A percentile compares a stretch with the other conserved stretches of the same genome.
Evolutionary conservation across 2,329 filamentous ascomycete species (phyloP).

Genomic region (Clarireedia paspali): DNA sequence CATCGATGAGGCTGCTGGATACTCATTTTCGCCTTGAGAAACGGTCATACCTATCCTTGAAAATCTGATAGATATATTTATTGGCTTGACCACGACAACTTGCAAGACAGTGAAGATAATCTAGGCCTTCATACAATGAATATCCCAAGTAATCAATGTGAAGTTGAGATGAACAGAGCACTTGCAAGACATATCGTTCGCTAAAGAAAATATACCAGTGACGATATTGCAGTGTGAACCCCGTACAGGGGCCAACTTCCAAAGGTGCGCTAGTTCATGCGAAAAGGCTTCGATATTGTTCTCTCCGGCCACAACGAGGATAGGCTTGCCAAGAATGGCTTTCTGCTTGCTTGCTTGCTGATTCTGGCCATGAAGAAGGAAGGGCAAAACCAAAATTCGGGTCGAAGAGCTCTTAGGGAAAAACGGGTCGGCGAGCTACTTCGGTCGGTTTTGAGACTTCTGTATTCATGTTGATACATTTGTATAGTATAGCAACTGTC

Average conservation of each 20-base stretch:
- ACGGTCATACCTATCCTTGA: not conserved
- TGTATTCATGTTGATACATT: not conserved
- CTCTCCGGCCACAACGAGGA: conserved; percentile 29
- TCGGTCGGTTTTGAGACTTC: conserved; percentile 7
- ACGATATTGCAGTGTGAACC: conserved; percentile 64
- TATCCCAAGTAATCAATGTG: conserved; percentile 41
- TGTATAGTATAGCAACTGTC: conserved; percentile 44
- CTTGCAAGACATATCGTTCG: conserved; percentile 58
- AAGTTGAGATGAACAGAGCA: conserved; percentile 54
- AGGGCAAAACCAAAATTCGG: not conserved
- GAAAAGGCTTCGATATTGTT: conserved; percentile 26
- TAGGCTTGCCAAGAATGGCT: conserved; percentile 14
- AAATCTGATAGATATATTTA: conserved; percentile 10
- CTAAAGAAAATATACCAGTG: conserved; percentile 51
- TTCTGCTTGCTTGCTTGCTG: conserved; percentile 6
- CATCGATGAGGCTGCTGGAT: too few species aligned
- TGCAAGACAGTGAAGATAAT: conserved; percentile 13
- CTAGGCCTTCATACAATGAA: not conserved
- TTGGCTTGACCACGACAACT: conserved; percentile 22
- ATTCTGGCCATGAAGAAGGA: not conserved
- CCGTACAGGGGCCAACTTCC: conserved; percentile 53
- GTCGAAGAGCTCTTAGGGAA: conserved; percentile 11
- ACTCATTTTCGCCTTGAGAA: too few species aligned
- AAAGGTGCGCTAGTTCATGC: conserved; percentile 18
- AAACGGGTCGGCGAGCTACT: conserved; percentile 23